Conservation (phyloP, 1,284 basidiomycete species). For the Rugosomyces carneus region DNA sequence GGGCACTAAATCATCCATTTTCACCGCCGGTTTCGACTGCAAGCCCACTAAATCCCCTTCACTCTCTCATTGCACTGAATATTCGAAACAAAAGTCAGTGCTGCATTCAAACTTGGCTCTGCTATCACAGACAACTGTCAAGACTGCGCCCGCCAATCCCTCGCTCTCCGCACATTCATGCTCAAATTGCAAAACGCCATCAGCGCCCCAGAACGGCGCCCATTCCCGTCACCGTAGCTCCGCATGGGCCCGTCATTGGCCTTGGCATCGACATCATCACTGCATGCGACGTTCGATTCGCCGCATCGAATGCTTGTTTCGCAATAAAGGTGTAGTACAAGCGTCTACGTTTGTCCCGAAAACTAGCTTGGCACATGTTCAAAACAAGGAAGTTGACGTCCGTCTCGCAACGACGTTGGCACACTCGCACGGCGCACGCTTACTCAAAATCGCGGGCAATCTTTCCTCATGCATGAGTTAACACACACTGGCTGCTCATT, state of each 20-base stretch:
- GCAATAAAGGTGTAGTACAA: slow-evolving; percentile 63
- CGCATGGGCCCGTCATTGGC: slow-evolving; percentile 74
- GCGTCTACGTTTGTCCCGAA: no score
- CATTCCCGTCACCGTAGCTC: slow-evolving; percentile 81
- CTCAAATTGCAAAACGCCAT: slow-evolving; percentile 75
- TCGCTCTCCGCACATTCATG: slow-evolving; percentile 44
- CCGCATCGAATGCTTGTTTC: slow-evolving; percentile 58
- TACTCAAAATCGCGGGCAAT: slow-evolving; percentile 81
- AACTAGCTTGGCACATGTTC: neutral
- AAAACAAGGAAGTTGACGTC: slow-evolving; percentile 79
- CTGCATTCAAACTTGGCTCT: slow-evolving; percentile 25
- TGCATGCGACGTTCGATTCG: slow-evolving; percentile 80
- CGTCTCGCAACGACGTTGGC: slow-evolving; percentile 88
- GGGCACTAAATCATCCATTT: slow-evolving; percentile 59
- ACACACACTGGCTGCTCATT: slow-evolving; percentile 78
- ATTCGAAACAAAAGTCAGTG: slow-evolving; percentile 22
- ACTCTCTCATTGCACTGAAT: neutral
- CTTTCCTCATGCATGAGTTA: slow-evolving; percentile 76
- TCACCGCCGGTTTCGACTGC: slow-evolving; percentile 82
- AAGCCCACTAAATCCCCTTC: no score
- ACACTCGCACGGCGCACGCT: slow-evolving; percentile 80
- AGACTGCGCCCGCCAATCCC: slow-evolving; percentile 52
- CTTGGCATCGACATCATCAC: slow-evolving; percentile 74
- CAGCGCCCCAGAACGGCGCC: slow-evolving; percentile 61
- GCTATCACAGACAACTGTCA: slow-evolving; percentile 18